A percentile compares a stretch with the other conserved stretches of the same genome.
Conservation (phyloP, 768 basidiomycete species). For the Collybia sordida region DNA sequence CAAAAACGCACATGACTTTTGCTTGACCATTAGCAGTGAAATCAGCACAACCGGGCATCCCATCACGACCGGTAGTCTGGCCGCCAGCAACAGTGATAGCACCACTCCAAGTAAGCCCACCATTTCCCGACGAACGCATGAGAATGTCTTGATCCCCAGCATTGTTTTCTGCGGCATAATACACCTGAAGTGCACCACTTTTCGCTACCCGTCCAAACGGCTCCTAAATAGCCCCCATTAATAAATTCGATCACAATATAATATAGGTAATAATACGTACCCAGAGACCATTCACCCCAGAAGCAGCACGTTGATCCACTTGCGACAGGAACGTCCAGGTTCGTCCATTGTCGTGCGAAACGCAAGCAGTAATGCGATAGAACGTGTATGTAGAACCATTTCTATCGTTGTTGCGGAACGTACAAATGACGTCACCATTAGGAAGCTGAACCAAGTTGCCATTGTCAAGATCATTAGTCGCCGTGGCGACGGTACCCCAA, state of each 20-base stretch:
- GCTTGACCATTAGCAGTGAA: constrained; percentile 2
- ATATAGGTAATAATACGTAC: constrained; percentile 2
- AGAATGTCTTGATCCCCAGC: constrained; percentile 21
- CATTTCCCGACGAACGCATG: constrained; percentile 18
- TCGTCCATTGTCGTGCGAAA: constrained; percentile 15
- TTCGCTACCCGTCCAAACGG: constrained; percentile 16
- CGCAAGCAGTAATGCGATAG: constrained; percentile 19
- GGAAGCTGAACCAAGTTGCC: constrained; percentile 6
- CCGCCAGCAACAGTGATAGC: constrained; percentile 15
- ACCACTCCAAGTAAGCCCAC: constrained; percentile 15
- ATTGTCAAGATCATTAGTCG: constrained; percentile 10
- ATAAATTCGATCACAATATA: too few species aligned
- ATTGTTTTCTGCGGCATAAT: constrained; percentile 19
- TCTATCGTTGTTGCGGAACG: constrained; percentile 11
- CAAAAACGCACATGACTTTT: constrained; percentile 19
- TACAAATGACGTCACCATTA: constrained; percentile 7
- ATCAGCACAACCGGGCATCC: constrained; percentile 18
- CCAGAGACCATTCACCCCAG: constrained; percentile 18
- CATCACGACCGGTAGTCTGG: constrained; percentile 20
- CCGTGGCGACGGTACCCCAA: constrained; percentile 7
- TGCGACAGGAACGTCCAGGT: constrained; percentile 21
- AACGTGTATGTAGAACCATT: constrained; percentile 5
- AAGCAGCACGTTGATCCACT: constrained; percentile 12
- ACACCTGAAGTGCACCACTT: constrained; percentile 18
- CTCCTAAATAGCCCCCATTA: constrained; percentile 12